Base-by-base conservation (phyloP, 2,329 filamentous ascomycete species). In the Didymella keratinophila region DNA sequence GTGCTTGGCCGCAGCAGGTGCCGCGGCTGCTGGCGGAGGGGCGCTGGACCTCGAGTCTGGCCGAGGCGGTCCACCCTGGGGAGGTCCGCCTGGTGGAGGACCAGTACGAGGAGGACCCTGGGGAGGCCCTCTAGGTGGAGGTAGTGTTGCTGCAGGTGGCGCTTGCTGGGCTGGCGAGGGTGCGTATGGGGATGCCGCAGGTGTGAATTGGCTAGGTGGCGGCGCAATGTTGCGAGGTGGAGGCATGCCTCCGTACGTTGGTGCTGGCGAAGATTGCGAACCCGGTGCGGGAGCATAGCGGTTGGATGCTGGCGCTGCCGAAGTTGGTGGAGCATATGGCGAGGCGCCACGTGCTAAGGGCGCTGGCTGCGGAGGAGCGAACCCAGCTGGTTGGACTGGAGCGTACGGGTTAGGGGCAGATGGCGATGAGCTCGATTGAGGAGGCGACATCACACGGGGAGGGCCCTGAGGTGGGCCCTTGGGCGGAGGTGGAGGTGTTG, bases 251-350 rank as follows among this genome's bases (percentile, higher is more conserved):
- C 81, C 62, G 50, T 61, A 53, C 28, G 71, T 52, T 74, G 62
- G 12, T 65, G 71, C 10, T 72, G 72, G 14, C 10, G 78, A 74
- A 79, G 81, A 76, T 78, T 86, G 68, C 79, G 82, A 54, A 76
- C 87, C 78, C 79, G 87, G 80, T 80, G 88, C 81, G 79, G 88
- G 85, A 11, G 88, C 86, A 75, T 90, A 92, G 44, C 86, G 86
- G 63, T 78, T 82, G 43, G 82, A 81, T 18, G 82, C 71, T 16
- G 78, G 72, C 80, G 88, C 81, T 80, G 79, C 87, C 92, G 88
- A 81, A 7, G 91, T 91, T 52, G 93, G 90, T 36, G 90, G 86
- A 70, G 93, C 92, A 77, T 97, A 97, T 6, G 93, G 93, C 25
- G 93, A 97, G 4, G 89, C 84, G 27, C 89, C 92, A 63, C 92